phyloP scores from a whole-genome alignment of 2,329 filamentous ascomycete genomes.

The Diaporthe citri region DNA sequence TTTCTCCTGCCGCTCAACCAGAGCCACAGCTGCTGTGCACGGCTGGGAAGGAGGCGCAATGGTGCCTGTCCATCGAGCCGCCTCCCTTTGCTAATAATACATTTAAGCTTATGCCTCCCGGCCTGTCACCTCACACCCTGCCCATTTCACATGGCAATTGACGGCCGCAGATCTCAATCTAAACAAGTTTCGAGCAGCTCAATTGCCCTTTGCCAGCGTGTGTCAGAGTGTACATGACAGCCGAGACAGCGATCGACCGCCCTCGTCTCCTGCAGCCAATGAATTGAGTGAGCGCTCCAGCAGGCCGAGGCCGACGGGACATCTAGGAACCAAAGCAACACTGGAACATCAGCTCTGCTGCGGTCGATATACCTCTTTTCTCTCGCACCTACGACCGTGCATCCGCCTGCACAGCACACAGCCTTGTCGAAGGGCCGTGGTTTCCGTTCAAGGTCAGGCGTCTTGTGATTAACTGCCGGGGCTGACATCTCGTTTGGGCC shows the following conservation, averaged over 20 bases:
- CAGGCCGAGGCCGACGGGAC: background rate
- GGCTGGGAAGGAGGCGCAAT: background rate
- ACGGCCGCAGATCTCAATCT: constrained; percentile 11
- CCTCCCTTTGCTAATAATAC: constrained; percentile 28
- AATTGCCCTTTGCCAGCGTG: background rate
- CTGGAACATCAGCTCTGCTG: background rate
- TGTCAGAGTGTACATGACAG: constrained; percentile 1
- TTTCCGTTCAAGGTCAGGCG: background rate
- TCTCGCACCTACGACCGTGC: background rate
- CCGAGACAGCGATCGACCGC: constrained; percentile 11
- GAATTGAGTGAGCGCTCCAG: background rate
- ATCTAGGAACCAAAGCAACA: background rate
- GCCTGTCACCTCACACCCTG: background rate
- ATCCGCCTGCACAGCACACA: background rate
- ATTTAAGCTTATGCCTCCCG: constrained; percentile 29
- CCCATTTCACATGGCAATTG: constrained; percentile 7
- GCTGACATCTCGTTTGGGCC: background rate
- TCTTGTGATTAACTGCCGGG: background rate
- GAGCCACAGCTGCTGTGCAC: too few species aligned
- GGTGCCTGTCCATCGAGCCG: background rate
- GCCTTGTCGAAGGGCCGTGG: background rate
- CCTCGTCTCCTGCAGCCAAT: background rate
- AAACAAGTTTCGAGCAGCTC: constrained; percentile 17
- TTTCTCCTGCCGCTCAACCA: background rate
- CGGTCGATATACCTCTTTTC: background rate